Percentiles rank a stretch among this genome's conserved stretches.
phyloP scores from a whole-genome alignment of 805 yeast species.

The Nakazawaea molendinolei region DNA sequence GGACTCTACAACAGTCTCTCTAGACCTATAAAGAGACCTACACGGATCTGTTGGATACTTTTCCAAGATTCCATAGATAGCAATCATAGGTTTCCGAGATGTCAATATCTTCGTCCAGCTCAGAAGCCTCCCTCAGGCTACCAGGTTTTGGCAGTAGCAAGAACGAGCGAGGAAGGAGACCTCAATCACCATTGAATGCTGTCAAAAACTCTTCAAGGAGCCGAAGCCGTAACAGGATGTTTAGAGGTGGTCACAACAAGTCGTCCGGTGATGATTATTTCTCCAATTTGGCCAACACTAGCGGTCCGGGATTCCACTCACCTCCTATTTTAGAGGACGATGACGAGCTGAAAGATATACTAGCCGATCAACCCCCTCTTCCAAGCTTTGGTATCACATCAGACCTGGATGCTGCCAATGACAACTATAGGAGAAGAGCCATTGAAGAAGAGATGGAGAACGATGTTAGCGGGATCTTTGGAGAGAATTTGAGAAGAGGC shows the following conservation, averaged over 20 bases:
- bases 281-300: neutral
- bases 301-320: slow-evolving; percentile 7
- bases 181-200: slow-evolving; percentile 5
- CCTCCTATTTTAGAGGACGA: slow-evolving; percentile 13
- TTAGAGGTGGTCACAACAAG: too few relatives aligned
- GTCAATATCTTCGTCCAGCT: slow-evolving; percentile 7
- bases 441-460: slow-evolving; percentile 12
- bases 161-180: neutral
- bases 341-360: slow-evolving; percentile 8
- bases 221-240: slow-evolving; percentile 6
- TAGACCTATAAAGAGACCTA: neutral
- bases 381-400: slow-evolving; percentile 3
- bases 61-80: neutral
- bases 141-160: slow-evolving; percentile 1
- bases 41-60: neutral
- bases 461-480: slow-evolving; percentile 7
- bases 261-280: slow-evolving; percentile 6
- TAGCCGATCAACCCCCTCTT: slow-evolving; percentile 9
- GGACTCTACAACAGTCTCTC: too few relatives aligned
- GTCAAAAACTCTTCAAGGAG: slow-evolving; percentile 6
- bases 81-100: neutral
- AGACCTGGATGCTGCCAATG: neutral
- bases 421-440: slow-evolving; percentile 1
- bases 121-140: slow-evolving; percentile 1
- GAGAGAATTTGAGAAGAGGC: neutral